phyloP scores from a whole-genome alignment of 192 early-diverging fungal genomes.

The Phycomyces blakesleeanus region DNA sequence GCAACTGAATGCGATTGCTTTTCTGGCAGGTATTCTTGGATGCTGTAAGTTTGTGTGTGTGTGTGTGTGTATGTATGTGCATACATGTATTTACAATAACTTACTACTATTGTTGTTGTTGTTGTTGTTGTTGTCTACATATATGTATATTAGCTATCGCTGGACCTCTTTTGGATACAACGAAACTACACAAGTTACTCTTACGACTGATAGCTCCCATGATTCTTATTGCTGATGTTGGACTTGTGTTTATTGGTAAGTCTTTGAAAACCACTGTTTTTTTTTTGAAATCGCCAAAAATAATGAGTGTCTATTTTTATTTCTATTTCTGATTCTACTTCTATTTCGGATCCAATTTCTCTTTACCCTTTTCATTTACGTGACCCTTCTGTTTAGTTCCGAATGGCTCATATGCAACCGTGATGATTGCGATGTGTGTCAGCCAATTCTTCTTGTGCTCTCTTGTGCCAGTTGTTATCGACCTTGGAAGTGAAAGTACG shows the following conservation, averaged over 20 bases:
- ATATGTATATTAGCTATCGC: constrained; percentile 27
- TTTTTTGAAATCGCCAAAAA: not conserved
- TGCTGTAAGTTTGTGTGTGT: constrained; percentile 24
- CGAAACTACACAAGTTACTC: constrained; percentile 29
- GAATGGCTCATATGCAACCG: constrained; percentile 18
- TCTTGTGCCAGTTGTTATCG: constrained; percentile 29
- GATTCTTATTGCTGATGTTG: constrained; percentile 22
- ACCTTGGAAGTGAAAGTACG: constrained; percentile 30
- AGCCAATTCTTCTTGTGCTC: constrained; percentile 34
- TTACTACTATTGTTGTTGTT: no score
- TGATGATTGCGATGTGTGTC: constrained; percentile 18
- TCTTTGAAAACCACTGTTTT: not conserved
- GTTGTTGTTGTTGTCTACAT: no score
- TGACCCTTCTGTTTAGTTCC: constrained; percentile 7
- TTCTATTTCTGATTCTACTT: no score
- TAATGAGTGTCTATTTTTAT: not conserved
- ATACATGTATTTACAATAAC: no score
- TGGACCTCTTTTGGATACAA: constrained; percentile 31
- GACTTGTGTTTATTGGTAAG: constrained; percentile 25
- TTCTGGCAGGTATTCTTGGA: constrained; percentile 33
- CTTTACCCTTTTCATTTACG: not conserved
- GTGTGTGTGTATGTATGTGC: no score
- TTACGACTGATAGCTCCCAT: constrained; percentile 26
- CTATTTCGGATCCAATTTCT: not conserved
- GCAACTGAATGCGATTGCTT: constrained; percentile 24